Base-by-base conservation (phyloP, 768 basidiomycete genomes). In the Naganishia friedmannii region DNA sequence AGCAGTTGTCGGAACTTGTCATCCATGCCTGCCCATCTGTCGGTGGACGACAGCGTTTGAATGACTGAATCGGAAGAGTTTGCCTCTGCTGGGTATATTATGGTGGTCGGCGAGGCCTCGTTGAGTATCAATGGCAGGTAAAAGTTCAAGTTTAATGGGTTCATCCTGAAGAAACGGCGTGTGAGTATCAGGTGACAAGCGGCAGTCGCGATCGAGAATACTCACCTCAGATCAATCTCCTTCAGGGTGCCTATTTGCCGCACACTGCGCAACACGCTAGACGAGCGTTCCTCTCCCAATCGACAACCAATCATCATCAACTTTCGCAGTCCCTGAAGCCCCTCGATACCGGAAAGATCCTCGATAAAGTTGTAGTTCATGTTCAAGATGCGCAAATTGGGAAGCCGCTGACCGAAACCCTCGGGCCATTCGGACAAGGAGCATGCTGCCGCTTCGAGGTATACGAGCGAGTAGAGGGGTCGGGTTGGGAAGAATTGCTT, bases 101-200 rank as follows among this genome's bases (percentile, higher is more conserved):
- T 54, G 37, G 68, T 37, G 29, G 39, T 58, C 26, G 53, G 45
- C n/a, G 70, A 57, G 17, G 66, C 42, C 65, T 86, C 83, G 75
- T 88, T 87, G 74, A 90, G 87, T 65, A 93, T 85, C 70, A 97
- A 82, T 28, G 96, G 93, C 39, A 96, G 85, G 81, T 99, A 98
- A 90, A 92, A 95, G 7, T 91, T 91, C 13, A 97, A 87, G 23
- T 94, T 97, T 74, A 90, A 92, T 66, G 96, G 94, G 78, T 99
- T 99, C 93, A 97, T 96, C 81, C 89, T 83, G 69, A 28, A 23
- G 31, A 26, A 63, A 56, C 63, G 70, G n/a, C 28, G n/a, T 7
- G 2, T 53, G 48, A 55, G 53, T 5, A 21, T 48, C 48, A 48
- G 15, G n/a, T 39, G 5, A 28, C 31, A 23, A 12, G 19, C 32